Conservation (phyloP, 1,284 basidiomycete genomes). For the Ceratobasidium sp. region DNA sequence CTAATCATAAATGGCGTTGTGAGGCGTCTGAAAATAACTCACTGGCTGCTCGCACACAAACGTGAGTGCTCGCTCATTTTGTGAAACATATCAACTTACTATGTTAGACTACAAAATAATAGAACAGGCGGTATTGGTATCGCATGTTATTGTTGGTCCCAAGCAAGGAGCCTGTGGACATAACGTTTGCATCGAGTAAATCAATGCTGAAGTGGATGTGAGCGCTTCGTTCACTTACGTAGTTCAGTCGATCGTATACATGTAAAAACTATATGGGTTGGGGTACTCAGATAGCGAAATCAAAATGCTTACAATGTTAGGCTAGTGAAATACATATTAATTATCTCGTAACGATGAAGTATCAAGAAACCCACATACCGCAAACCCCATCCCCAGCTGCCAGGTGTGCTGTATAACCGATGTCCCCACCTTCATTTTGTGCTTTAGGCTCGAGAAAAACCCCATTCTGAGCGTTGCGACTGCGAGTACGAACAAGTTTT, state of each 20-base stretch:
- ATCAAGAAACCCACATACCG: neutral
- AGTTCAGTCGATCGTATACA: neutral
- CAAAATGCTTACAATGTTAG: neutral
- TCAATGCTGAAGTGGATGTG: neutral
- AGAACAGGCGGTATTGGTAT: too few species aligned
- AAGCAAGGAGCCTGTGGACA: too few species aligned
- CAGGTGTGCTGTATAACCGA: too few species aligned
- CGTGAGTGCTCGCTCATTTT: neutral
- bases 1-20: neutral
- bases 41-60: neutral
- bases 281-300: neutral
- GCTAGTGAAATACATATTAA: neutral
- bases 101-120: neutral
- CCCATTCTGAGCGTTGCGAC: neutral
- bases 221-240: neutral
- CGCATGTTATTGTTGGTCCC: too few species aligned
- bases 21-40: neutral
- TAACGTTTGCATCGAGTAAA: too few species aligned
- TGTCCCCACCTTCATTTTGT: too few species aligned
- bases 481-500: neutral
- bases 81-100: neutral
- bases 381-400: neutral
- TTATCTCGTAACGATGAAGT: neutral
- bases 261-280: neutral
- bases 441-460: neutral